Conservation (phyloP, 257 asterid species). For the Solanum neorickii region DNA sequence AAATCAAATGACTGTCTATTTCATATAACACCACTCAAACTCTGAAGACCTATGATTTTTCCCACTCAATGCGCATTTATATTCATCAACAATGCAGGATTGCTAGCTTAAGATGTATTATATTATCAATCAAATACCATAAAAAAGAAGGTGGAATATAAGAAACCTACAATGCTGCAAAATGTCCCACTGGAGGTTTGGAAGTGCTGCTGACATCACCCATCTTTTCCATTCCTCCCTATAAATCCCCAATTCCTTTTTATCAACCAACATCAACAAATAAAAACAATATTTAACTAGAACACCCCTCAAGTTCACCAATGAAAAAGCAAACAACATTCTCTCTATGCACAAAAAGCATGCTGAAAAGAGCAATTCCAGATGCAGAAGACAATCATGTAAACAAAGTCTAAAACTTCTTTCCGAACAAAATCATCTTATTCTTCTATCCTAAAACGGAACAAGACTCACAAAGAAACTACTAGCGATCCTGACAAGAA, state of each 20-base stretch:
- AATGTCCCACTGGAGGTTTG: conserved; percentile 18
- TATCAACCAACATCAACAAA: conserved; percentile 27
- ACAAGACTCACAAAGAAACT: conserved; percentile 67
- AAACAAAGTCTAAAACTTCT: background rate
- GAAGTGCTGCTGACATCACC: conserved; percentile 46
- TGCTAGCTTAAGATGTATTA: background rate
- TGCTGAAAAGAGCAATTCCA: background rate
- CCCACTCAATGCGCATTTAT: background rate
- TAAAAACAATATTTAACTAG: conserved; percentile 6
- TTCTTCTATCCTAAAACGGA: conserved; percentile 13
- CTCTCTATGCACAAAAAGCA: background rate
- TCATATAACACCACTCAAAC: background rate
- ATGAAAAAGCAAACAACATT: background rate
- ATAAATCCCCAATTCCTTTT: conserved; percentile 42
- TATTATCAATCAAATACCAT: background rate
- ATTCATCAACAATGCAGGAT: background rate
- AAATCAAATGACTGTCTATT: background rate
- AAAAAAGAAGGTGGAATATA: conserved; percentile 1
- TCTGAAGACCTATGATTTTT: background rate
- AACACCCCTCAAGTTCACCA: conserved; percentile 1
- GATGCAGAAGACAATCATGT: background rate
- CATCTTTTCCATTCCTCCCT: conserved; percentile 50
- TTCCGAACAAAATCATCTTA: background rate
- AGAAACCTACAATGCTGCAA: conserved; percentile 31
- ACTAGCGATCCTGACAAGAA: conserved; percentile 98